A percentile compares a stretch with the other conserved stretches of the same genome.
phyloP scores from a whole-genome alignment of 768 basidiomycete species.

The Lactarius vividus region DNA sequence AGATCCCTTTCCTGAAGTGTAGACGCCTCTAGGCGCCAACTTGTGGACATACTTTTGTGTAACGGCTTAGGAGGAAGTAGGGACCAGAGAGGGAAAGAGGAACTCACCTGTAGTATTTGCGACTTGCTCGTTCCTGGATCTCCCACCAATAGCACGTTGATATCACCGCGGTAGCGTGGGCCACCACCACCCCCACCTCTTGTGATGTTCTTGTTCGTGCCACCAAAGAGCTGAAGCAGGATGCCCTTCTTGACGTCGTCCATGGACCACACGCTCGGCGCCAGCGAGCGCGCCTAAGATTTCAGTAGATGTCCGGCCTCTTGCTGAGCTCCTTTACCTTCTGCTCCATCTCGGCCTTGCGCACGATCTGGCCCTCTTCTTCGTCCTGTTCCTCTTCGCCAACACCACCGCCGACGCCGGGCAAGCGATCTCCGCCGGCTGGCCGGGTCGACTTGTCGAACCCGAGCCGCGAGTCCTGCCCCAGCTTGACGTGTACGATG shows the following conservation, averaged over 20 bases:
- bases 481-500: conserved; percentile 86
- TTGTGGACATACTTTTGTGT: conserved; percentile 88
- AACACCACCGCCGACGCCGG: conserved; percentile 67
- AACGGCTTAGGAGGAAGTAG: conserved; percentile 12
- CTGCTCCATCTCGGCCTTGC: conserved; percentile 71
- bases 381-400: conserved; percentile 60
- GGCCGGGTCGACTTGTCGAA: conserved; percentile 78
- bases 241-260: conserved; percentile 99
- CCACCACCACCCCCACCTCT: conserved; percentile 94
- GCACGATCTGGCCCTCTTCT: conserved; percentile 40
- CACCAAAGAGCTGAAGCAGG: conserved; percentile 91
- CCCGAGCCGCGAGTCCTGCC: conserved; percentile 57
- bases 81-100: neutral
- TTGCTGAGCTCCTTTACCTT: conserved; percentile 70
- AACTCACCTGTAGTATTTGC: conserved; percentile 82
- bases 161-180: conserved; percentile 94
- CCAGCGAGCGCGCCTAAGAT: conserved; percentile 79
- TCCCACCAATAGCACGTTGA: conserved; percentile 95
- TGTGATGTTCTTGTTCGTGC: conserved; percentile 94
- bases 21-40: conserved; percentile 96
- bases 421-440: conserved; percentile 62
- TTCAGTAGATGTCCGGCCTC: conserved; percentile 81
- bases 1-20: conserved; percentile 96
- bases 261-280: conserved; percentile 97
- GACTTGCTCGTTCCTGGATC: conserved; percentile 97